Percentiles rank a stretch among this genome's conserved stretches.
Conservation (phyloP, 768 basidiomycete species). For the Imleria badia region DNA sequence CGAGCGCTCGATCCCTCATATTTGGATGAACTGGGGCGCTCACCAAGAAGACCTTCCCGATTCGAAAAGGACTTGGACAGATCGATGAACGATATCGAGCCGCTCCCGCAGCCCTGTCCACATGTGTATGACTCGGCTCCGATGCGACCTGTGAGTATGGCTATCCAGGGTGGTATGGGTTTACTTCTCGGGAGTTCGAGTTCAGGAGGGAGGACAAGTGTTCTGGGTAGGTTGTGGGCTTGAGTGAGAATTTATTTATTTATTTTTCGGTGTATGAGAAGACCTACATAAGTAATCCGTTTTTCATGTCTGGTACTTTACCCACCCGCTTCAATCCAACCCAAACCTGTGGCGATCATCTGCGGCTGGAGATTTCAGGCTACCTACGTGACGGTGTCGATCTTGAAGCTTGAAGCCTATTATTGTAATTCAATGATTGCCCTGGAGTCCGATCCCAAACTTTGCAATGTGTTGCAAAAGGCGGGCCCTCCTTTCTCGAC, state of each 20-base stretch:
- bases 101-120: slow-evolving; percentile 71
- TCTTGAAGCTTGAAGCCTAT: too few species aligned
- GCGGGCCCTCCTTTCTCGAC: too few species aligned
- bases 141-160: slow-evolving; percentile 73
- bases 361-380: too few species aligned
- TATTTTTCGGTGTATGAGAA: not conserved
- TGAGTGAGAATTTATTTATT: slow-evolving; percentile 13
- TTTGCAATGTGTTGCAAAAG: too few species aligned
- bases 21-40: slow-evolving; percentile 46
- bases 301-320: too few species aligned
- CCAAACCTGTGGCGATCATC: too few species aligned
- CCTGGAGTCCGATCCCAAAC: too few species aligned
- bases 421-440: too few species aligned
- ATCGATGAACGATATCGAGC: slow-evolving; percentile 42
- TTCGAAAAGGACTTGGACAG: slow-evolving; percentile 73
- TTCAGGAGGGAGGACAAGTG: slow-evolving; percentile 44
- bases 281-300: too few species aligned
- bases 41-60: slow-evolving; percentile 64
- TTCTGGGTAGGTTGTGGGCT: slow-evolving; percentile 62
- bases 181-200: slow-evolving; percentile 49
- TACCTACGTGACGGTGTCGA: too few species aligned
- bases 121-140: slow-evolving; percentile 77
- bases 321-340: too few species aligned
- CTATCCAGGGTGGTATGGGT: slow-evolving; percentile 71
- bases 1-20: slow-evolving; percentile 48